phyloP scores from a whole-genome alignment of 257 asterid genomes.

The Primulina eburnea region DNA sequence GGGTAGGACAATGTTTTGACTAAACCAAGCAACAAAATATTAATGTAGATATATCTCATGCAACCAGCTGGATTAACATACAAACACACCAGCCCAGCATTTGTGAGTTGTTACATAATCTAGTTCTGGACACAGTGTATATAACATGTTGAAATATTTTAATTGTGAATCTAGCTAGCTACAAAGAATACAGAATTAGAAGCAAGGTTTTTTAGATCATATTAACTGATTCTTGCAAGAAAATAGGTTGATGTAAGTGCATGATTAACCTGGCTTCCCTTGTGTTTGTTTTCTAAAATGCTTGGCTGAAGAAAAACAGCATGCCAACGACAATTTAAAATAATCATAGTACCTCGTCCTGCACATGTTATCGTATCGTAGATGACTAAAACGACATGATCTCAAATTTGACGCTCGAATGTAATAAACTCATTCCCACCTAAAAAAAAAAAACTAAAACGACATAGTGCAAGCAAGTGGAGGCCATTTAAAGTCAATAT shows the following conservation, averaged over 20 bases:
- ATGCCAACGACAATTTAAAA: too few species aligned
- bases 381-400: too few species aligned
- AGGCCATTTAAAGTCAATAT: too few species aligned
- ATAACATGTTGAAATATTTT: background rate
- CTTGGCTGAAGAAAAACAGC: too few species aligned
- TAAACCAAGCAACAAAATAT: background rate
- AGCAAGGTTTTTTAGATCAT: too few species aligned
- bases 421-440: too few species aligned
- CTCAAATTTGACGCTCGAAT: too few species aligned
- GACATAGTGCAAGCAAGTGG: too few species aligned
- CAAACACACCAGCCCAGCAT: background rate
- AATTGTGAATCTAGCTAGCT: background rate
- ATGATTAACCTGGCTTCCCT: conserved; percentile 12
- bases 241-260: background rate
- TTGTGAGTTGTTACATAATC: background rate
- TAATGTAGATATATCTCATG: background rate
- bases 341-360: too few species aligned
- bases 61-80: background rate
- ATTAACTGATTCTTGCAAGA: background rate
- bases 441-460: too few species aligned
- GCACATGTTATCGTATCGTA: too few species aligned
- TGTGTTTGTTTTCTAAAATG: background rate
- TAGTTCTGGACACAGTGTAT: background rate
- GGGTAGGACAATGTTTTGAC: conserved; percentile 7
- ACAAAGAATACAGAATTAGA: background rate